These are phyloP conservation scores for Tephrocybe sp. DNA, from an alignment of 768 basidiomycete genomes.

Conservation along the genomic window DNA sequence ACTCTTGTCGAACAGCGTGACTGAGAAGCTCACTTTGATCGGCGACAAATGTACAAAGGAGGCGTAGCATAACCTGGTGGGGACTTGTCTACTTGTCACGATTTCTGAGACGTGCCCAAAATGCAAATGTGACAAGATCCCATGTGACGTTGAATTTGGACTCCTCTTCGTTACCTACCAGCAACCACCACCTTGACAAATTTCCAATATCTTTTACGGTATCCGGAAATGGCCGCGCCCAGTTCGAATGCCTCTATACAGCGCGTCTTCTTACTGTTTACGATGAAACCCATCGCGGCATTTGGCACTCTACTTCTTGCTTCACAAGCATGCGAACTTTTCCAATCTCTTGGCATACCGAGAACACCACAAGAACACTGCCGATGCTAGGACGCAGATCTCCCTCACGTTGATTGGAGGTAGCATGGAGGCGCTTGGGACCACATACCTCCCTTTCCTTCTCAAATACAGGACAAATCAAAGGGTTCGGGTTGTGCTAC, in stretches of 20 bases:
- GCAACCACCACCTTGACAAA: too few relatives aligned
- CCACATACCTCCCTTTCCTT: conserved; percentile 4
- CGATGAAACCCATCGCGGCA: conserved; percentile 11
- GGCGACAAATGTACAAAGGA: too few relatives aligned
- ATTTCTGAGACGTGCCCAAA: too few relatives aligned
- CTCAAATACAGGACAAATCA: neutral
- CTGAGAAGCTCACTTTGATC: too few relatives aligned
- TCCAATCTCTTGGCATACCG: conserved; percentile 8
- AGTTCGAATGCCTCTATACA: neutral
- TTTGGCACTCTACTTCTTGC: neutral
- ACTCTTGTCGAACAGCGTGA: too few relatives aligned
- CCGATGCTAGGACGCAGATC: conserved; percentile 1
- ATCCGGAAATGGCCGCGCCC: neutral
- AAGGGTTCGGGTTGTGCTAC: conserved; percentile 3
- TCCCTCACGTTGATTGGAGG: neutral
- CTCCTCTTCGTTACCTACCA: too few relatives aligned
- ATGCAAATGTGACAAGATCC: too few relatives aligned
- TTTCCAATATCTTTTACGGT: too few relatives aligned
- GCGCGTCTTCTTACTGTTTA: conserved; percentile 3
- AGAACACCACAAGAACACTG: conserved; percentile 3
- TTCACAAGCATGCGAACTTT: conserved; percentile 1
- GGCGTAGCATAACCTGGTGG: too few relatives aligned
- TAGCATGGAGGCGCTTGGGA: neutral
- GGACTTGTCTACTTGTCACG: too few relatives aligned
- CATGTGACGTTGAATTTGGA: too few relatives aligned